Evolutionary conservation across 345 rosid genomes (phyloP).

Genomic region (Pistacia integerrima): DNA sequence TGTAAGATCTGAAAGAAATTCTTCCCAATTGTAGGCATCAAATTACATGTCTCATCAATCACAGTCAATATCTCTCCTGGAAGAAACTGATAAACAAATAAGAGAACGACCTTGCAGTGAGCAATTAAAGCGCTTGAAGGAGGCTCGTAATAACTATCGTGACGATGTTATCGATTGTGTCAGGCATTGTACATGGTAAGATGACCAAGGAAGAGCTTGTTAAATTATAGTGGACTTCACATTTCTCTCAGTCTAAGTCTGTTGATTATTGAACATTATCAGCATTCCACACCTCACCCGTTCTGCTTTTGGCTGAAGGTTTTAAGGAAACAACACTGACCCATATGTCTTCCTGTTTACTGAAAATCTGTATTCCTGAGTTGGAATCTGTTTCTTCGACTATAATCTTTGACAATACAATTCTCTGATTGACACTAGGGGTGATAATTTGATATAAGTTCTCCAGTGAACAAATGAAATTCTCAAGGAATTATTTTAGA

Average conservation of each 20-base stretch:
- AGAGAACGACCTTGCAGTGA: constrained; percentile 66
- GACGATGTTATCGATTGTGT: constrained; percentile 86
- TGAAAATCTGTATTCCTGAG: not conserved
- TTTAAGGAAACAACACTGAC: not conserved
- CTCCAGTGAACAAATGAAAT: not conserved
- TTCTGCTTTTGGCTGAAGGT: not conserved
- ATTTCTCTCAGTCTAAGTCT: constrained; percentile 9
- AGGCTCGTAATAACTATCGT: constrained; percentile 81
- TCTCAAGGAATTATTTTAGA: not conserved
- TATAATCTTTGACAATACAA: not conserved
- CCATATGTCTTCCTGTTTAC: not conserved
- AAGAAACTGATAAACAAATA: constrained; percentile 93
- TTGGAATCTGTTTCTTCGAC: not conserved
- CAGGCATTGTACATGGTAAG: constrained; percentile 90
- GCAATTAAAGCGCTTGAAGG: constrained; percentile 84
- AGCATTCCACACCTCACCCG: not conserved
- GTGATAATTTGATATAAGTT: not conserved
- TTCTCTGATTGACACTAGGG: not conserved
- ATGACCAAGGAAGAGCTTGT: constrained; percentile 17
- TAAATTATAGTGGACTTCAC: constrained; percentile 10
- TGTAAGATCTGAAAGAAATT: constrained; percentile 29
- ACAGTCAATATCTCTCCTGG: constrained; percentile 80
- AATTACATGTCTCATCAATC: constrained; percentile 83
- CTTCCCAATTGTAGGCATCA: constrained; percentile 66
- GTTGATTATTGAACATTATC: not conserved